phyloP scores from a whole-genome alignment of 768 basidiomycete genomes.

The Melanogaster broomeanus region DNA sequence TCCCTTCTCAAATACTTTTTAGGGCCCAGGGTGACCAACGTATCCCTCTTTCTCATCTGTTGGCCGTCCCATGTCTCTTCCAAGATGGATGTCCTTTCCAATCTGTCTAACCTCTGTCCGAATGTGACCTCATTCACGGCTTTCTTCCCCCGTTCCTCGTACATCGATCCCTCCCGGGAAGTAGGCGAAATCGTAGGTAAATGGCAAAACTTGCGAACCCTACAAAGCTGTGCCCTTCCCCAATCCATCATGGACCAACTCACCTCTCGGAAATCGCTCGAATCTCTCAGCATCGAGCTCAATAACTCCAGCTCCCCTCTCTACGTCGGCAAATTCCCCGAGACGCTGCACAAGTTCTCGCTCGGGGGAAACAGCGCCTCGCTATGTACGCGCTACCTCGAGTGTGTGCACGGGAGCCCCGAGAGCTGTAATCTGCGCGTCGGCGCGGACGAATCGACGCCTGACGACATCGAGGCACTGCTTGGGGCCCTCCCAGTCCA shows the following conservation, averaged over 20 bases:
- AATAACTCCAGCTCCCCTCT: slow-evolving; percentile 21
- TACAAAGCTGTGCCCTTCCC: slow-evolving; percentile 21
- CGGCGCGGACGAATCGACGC: slow-evolving; percentile 27
- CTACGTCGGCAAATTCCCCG: slow-evolving; percentile 21
- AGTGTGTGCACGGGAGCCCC: slow-evolving; percentile 17
- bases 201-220: slow-evolving; percentile 18
- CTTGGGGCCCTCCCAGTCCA: slow-evolving; percentile 9
- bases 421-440: slow-evolving; percentile 19
- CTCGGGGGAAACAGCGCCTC: slow-evolving; percentile 24
- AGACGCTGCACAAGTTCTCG: slow-evolving; percentile 19
- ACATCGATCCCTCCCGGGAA: slow-evolving; percentile 26
- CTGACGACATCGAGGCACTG: slow-evolving; percentile 14
- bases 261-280: slow-evolving; percentile 7
- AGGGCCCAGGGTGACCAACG: slow-evolving; percentile 15
- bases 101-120: slow-evolving; percentile 22
- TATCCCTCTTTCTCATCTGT: slow-evolving; percentile 24
- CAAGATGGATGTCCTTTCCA: slow-evolving; percentile 20
- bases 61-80: slow-evolving; percentile 25
- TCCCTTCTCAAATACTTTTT: slow-evolving; percentile 27
- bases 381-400: slow-evolving; percentile 22
- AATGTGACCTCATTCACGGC: slow-evolving; percentile 28
- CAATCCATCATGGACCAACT: slow-evolving; percentile 23
- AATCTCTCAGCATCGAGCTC: slow-evolving; percentile 27
- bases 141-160: slow-evolving; percentile 26
- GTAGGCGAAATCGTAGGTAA: slow-evolving; percentile 23